These are phyloP conservation scores for Epithemia pelagica DNA, from an alignment of 108 stramenopile genomes.

Conservation along the genomic window DNA sequence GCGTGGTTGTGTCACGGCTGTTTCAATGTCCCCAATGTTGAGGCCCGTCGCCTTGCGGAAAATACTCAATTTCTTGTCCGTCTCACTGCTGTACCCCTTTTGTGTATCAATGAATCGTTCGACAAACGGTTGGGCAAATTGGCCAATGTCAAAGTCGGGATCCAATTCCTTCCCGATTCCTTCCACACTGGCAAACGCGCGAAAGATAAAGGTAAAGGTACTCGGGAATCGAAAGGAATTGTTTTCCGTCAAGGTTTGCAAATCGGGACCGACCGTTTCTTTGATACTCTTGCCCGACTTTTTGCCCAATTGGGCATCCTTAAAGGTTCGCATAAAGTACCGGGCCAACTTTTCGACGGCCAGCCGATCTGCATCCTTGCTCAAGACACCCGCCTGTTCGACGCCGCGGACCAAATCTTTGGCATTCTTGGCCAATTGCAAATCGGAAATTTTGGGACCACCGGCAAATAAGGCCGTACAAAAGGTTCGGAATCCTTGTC, in stretches of 20 bases:
- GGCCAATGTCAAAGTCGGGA: constrained; percentile 80
- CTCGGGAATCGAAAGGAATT: constrained; percentile 91
- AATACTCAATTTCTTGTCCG: constrained; percentile 65
- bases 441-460: constrained; percentile 71
- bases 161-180: constrained; percentile 96
- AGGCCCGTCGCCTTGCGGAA: constrained; percentile 80
- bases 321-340: constrained; percentile 91
- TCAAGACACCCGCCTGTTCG: constrained; percentile 92
- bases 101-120: constrained; percentile 83
- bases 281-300: constrained; percentile 66
- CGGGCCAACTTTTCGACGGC: constrained; percentile 92
- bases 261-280: constrained; percentile 72
- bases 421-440: constrained; percentile 72
- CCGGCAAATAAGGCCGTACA: constrained; percentile 85
- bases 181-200: constrained; percentile 94
- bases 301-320: constrained; percentile 84
- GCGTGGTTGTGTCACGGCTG: constrained; percentile 65
- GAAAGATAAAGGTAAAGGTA: constrained; percentile 96
- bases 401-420: constrained; percentile 89
- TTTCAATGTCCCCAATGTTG: constrained; percentile 67
- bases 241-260: constrained; percentile 80
- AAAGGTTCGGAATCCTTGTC: constrained; percentile 77
- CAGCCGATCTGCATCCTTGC: constrained; percentile 86
- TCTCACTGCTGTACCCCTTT: constrained; percentile 51
- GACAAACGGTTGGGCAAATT: constrained; percentile 90